Evolutionary conservation across 345 rosid species (phyloP).

Genomic region (Eutrema heterophyllum): DNA sequence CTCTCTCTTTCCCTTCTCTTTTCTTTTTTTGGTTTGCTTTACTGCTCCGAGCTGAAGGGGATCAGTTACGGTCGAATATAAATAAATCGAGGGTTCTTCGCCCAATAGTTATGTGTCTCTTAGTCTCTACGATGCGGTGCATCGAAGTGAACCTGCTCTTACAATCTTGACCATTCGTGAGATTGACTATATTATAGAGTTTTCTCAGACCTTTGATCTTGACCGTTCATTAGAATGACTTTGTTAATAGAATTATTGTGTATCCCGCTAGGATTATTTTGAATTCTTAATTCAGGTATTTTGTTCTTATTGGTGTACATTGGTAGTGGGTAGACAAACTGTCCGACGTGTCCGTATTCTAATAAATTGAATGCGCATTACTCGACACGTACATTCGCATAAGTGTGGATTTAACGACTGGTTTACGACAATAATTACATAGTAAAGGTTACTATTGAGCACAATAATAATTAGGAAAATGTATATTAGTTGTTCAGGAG

Average conservation of each 20-base stretch:
- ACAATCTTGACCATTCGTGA: not conserved
- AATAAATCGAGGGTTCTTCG: not conserved
- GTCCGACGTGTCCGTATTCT: not conserved
- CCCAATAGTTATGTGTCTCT: not conserved
- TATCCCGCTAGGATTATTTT: conserved; percentile 18
- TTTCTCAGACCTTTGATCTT: not conserved
- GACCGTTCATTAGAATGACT: conserved; percentile 2
- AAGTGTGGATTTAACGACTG: not conserved
- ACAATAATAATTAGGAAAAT: not conserved
- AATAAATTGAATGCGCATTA: not conserved
- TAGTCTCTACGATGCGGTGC: not conserved
- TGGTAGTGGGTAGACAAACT: conserved; percentile 19
- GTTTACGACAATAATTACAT: not conserved
- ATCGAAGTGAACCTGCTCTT: not conserved
- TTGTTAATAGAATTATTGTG: not conserved
- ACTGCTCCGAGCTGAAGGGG: not conserved
- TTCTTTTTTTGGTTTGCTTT: not conserved
- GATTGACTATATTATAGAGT: not conserved
- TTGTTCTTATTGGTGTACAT: not conserved
- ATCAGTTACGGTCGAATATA: not conserved
- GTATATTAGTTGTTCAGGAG: too few relatives aligned
- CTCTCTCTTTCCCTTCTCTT: not conserved
- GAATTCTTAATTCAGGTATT: not conserved
- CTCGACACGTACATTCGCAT: conserved; percentile 11
- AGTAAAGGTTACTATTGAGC: not conserved